Base-by-base conservation (phyloP, 2,329 filamentous ascomycete species). In the Leptographium lundbergii region DNA sequence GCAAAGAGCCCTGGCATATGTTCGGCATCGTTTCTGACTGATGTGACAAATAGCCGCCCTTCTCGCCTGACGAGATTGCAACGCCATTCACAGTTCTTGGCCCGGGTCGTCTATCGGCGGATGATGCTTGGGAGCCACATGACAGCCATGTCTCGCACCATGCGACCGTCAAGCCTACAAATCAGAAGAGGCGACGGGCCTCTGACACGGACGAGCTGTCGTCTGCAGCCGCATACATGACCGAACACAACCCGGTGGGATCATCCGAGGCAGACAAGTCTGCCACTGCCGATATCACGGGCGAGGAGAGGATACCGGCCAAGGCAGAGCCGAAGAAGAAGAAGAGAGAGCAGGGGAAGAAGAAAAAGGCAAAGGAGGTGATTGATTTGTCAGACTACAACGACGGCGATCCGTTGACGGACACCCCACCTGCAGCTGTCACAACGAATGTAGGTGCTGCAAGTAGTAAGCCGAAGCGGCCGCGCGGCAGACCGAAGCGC, bases 51-150 rank as follows among this genome's bases (percentile, higher is more conserved):
- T 55, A 61, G 62, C 57, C 45, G 1, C 59, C 65, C 19, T 69
- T 66, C 1, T 68, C 67, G 6, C 68, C 68, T 6, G 67, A 69
- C 59, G 60, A 68, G 3, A 65, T 59, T 32, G 48, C 59, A 45
- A 59, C 56, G 25, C n/a, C 42, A 25, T 4, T 22, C 10, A 39
- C 14, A 17, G 36, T 39, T 14, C 14, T 17, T 17, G 14, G 36
- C 14, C 2, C 13, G 36, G 36, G 36, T 39, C 13, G 36, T 19
- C 36, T 13, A 9, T 6, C 13, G 36, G 36, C 14, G 14, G 36
- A 39, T 17, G 36, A 39, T 39, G 36, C 36, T 4, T 39, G 36
- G 36, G 36, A 39, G 36, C 36, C 25, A 32, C 25, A 25, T 14
- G 25, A 6, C 25, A 9, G 50, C 50, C 25, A 7, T 7, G 10